Conservation (phyloP, 371 early-diverging fungal genomes). For the Haplosporangium sp. region DNA sequence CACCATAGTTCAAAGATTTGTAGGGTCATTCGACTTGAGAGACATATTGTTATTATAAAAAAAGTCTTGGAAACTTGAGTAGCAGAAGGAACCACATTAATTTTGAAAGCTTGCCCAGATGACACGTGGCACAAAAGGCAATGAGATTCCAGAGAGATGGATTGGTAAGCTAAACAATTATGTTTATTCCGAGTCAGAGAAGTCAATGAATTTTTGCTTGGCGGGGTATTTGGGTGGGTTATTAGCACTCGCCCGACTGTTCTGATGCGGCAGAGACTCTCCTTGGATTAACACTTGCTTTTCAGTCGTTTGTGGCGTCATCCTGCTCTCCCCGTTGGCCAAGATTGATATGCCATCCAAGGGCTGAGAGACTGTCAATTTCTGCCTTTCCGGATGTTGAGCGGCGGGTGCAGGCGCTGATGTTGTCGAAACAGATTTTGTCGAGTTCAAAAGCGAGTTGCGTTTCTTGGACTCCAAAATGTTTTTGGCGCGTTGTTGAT, state of each 20-base stretch:
- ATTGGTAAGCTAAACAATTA: no score
- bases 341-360: background rate
- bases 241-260: background rate
- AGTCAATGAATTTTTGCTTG: constrained; percentile 20
- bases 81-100: no score
- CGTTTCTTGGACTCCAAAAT: constrained; percentile 17
- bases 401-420: background rate
- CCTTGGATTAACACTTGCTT: background rate
- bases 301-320: background rate
- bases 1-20: no score
- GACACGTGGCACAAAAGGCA: background rate
- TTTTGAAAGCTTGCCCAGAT: no score
- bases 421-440: background rate
- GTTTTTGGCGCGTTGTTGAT: constrained; percentile 33
- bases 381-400: background rate
- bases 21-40: no score
- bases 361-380: background rate
- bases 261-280: background rate
- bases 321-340: no score
- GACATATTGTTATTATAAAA: no score
- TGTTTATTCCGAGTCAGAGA: constrained; percentile 28
- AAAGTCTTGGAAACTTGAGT: no score
- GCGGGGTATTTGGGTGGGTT: background rate
- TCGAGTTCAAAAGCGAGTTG: background rate
- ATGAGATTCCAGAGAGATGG: no score